phyloP scores from a whole-genome alignment of 179 eudicot genomes.

The Beta corolliflora region DNA sequence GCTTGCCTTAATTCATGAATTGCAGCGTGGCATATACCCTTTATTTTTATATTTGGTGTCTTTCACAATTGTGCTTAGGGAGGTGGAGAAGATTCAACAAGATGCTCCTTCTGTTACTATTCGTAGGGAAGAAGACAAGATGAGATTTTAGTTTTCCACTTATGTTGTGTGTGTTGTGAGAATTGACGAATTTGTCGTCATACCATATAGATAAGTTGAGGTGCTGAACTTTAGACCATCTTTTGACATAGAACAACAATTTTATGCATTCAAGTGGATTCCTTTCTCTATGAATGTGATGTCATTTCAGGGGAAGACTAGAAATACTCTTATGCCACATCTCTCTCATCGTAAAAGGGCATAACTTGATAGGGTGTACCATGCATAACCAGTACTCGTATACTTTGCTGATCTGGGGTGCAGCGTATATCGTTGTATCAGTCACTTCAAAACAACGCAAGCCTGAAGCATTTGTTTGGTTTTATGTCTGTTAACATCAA shows the following conservation, averaged over 20 bases:
- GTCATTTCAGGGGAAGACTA: neutral
- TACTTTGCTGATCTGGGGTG: neutral
- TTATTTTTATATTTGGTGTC: too few relatives aligned
- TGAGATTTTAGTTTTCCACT: neutral
- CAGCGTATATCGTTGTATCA: neutral
- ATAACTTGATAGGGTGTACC: neutral
- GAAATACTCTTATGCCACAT: neutral
- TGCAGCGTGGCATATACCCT: neutral
- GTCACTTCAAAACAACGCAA: neutral
- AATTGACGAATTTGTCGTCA: neutral
- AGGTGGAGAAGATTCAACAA: neutral
- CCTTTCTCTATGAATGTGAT: neutral
- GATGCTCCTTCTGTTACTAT: neutral
- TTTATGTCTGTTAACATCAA: neutral
- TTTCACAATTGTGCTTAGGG: too few relatives aligned
- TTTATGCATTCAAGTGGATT: neutral
- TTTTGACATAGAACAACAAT: neutral
- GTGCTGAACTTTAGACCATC: neutral
- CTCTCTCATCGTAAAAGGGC: neutral
- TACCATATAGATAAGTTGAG: neutral
- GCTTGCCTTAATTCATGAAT: neutral
- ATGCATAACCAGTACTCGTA: neutral
- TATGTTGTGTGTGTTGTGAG: neutral
- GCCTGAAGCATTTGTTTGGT: neutral
- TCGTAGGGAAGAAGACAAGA: neutral